These are phyloP conservation scores for Populus simonii DNA, from an alignment of 345 rosid species.

Conservation along the genomic window DNA sequence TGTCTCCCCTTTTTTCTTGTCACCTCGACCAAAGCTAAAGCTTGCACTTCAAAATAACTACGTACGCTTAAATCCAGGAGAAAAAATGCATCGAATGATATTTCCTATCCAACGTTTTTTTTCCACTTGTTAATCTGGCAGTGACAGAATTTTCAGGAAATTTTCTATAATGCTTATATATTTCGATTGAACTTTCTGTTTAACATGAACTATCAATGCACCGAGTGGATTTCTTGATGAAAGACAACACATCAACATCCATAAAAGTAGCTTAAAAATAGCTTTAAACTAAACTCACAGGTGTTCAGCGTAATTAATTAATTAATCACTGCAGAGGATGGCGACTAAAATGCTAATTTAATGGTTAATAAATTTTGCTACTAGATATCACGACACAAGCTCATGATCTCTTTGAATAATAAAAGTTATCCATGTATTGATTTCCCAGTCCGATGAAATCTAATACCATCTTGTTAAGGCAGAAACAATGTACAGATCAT, in stretches of 20 bases:
- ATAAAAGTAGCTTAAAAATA: not conserved
- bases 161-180: no score
- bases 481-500: not conserved
- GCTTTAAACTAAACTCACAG: not conserved
- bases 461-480: not conserved
- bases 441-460: not conserved
- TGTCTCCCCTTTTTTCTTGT: constrained; percentile 14
- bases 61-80: not conserved
- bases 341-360: not conserved
- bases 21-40: not conserved
- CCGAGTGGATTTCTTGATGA: not conserved
- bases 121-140: no score
- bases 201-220: no score
- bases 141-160: no score
- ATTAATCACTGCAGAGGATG: not conserved
- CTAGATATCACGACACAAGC: not conserved
- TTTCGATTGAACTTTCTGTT: no score
- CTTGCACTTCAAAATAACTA: not conserved
- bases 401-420: not conserved
- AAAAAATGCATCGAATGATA: not conserved
- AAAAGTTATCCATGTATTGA: not conserved
- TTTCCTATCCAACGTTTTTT: not conserved
- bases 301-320: not conserved
- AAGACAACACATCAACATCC: not conserved
- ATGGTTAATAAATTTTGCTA: no score